These are phyloP conservation scores for Xylaria grammica DNA, from an alignment of 495 filamentous ascomycete species.

Conservation along the genomic window DNA sequence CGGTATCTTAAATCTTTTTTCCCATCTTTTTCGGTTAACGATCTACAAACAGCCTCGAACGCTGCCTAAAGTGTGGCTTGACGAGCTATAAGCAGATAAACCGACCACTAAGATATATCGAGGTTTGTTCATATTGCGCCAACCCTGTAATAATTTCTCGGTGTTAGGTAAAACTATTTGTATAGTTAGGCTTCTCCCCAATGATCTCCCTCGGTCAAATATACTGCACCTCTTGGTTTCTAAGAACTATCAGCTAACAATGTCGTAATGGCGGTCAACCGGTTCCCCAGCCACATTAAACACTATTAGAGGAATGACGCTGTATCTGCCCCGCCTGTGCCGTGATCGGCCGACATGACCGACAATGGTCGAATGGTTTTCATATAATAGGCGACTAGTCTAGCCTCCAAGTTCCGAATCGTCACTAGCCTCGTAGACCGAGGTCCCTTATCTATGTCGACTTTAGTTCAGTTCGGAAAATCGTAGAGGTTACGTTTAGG, in stretches of 20 bases:
- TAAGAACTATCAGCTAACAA: background rate
- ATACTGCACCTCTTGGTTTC: no score
- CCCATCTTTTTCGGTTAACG: no score
- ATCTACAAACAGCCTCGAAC: no score
- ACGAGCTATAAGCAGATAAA: background rate
- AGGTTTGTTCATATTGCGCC: no score
- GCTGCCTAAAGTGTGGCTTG: background rate
- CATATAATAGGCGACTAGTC: background rate
- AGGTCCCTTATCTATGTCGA: background rate
- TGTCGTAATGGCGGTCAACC: conserved; percentile 8
- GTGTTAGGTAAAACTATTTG: no score
- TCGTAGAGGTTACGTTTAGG: background rate
- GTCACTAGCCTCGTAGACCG: background rate
- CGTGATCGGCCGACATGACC: conserved; percentile 21
- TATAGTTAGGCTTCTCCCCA: no score
- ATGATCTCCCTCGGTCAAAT: no score
- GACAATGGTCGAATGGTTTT: conserved; percentile 13
- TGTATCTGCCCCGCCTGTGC: conserved; percentile 13
- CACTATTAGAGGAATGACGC: conserved; percentile 3
- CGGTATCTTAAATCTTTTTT: no score
- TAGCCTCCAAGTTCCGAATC: conserved; percentile 3
- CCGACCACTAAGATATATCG: no score
- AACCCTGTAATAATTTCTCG: no score
- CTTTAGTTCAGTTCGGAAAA: background rate
- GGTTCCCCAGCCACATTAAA: background rate